These are phyloP conservation scores for Rosa persica DNA, from an alignment of 306 rosid species.

Conservation along the genomic window DNA sequence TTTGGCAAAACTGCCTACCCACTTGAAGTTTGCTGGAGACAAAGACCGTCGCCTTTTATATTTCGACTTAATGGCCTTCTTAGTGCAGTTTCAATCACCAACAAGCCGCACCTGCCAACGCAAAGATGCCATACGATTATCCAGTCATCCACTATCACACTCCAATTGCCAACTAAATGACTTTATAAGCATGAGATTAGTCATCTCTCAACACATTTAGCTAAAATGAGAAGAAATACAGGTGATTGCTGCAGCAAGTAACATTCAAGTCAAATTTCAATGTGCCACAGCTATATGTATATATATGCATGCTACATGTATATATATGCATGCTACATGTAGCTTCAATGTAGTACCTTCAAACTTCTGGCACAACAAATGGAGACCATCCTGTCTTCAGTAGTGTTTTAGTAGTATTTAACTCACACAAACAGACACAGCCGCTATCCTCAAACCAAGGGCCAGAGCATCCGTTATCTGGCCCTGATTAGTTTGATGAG, in stretches of 20 bases:
- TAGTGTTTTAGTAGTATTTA: neutral
- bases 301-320: neutral
- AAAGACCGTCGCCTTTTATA: neutral
- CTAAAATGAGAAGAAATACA: neutral
- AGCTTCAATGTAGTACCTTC: neutral
- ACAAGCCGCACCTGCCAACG: neutral
- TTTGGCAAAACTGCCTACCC: neutral
- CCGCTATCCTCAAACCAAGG: neutral
- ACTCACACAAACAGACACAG: neutral
- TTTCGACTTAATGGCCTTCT: neutral
- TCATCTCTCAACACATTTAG: conserved; percentile 2
- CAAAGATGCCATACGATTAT: neutral
- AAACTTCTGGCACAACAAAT: neutral
- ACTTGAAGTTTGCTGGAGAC: neutral
- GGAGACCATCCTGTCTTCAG: neutral
- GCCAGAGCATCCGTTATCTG: neutral
- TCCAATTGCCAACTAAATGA: neutral
- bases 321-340: neutral
- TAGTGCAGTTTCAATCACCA: neutral
- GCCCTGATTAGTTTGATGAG: conserved; percentile 7
- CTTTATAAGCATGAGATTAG: neutral
- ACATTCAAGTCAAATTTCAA: neutral
- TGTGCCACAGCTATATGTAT: neutral
- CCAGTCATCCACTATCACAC: neutral
- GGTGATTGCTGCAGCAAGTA: neutral